Evolutionary conservation across 208 protist species (phyloP).

Genomic region (Leishmania tarentolae): DNA sequence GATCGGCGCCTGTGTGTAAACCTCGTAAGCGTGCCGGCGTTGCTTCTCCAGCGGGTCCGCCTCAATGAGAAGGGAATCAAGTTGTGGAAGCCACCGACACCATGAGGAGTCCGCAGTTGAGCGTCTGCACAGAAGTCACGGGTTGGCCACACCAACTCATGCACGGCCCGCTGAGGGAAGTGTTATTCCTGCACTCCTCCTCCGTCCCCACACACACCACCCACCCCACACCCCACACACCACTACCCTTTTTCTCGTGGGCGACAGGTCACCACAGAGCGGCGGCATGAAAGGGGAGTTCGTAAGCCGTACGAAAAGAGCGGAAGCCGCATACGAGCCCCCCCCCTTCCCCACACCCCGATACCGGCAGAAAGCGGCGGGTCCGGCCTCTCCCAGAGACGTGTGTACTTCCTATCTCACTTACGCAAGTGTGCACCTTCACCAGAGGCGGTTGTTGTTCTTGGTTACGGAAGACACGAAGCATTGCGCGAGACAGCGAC

Average conservation of each 20-base stretch:
- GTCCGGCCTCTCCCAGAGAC: neutral
- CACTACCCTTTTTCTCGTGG: neutral
- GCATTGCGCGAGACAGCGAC: too few species aligned
- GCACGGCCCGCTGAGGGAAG: neutral
- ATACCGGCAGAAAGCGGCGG: neutral
- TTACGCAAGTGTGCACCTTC: neutral
- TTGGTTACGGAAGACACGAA: neutral
- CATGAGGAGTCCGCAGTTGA: neutral
- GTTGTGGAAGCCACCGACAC: neutral
- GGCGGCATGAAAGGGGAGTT: neutral
- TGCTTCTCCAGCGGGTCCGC: neutral
- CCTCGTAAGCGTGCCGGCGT: neutral
- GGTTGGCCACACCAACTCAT: neutral
- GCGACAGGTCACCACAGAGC: neutral
- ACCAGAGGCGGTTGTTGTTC: too few species aligned
- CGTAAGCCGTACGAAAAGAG: neutral
- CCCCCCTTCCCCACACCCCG: too few species aligned
- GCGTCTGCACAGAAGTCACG: neutral
- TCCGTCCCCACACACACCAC: too few species aligned
- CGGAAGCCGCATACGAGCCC: too few species aligned
- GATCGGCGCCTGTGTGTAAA: neutral
- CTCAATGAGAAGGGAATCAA: neutral
- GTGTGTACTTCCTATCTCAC: neutral
- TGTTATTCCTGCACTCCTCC: neutral
- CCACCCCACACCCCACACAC: too few species aligned